Evolutionary conservation across 2,329 filamentous ascomycete genomes (phyloP).

Genomic region (Teratosphaeria gauchensis): DNA sequence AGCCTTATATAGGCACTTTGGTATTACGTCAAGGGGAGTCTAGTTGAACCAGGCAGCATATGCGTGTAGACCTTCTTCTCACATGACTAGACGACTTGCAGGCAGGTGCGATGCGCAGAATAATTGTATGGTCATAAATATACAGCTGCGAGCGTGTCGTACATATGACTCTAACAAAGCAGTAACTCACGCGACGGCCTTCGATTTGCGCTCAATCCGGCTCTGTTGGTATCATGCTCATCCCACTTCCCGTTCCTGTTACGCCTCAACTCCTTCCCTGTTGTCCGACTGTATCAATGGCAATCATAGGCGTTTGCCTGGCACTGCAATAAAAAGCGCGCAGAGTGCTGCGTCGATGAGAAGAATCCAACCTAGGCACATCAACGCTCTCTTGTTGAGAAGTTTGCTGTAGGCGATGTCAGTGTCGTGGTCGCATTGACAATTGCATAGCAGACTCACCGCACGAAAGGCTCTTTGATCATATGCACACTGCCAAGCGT

Average conservation of each 20-base stretch:
- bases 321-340: slow-evolving; percentile 88
- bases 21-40: no score
- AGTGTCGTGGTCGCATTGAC: not conserved
- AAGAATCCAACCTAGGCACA: slow-evolving; percentile 67
- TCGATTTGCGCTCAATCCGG: not conserved
- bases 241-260: not conserved
- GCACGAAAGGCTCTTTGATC: slow-evolving; percentile 84
- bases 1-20: no score
- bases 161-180: no score
- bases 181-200: no score
- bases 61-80: no score
- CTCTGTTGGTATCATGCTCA: not conserved
- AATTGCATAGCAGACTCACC: slow-evolving; percentile 11
- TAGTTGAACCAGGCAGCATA: no score
- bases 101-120: no score
- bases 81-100: no score
- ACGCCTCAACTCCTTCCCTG: not conserved
- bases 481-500: slow-evolving; percentile 86
- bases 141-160: no score
- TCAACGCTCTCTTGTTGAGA: slow-evolving; percentile 70
- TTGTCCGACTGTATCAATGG: not conserved
- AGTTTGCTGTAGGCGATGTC: slow-evolving; percentile 46
- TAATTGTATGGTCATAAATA: no score
- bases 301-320: slow-evolving; percentile 68
- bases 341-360: slow-evolving; percentile 73